Evolutionary conservation across 2,329 filamentous ascomycete species (phyloP), one percentile per base, ranked within the genome.

Genomic region (Cadophora malorum): DNA sequence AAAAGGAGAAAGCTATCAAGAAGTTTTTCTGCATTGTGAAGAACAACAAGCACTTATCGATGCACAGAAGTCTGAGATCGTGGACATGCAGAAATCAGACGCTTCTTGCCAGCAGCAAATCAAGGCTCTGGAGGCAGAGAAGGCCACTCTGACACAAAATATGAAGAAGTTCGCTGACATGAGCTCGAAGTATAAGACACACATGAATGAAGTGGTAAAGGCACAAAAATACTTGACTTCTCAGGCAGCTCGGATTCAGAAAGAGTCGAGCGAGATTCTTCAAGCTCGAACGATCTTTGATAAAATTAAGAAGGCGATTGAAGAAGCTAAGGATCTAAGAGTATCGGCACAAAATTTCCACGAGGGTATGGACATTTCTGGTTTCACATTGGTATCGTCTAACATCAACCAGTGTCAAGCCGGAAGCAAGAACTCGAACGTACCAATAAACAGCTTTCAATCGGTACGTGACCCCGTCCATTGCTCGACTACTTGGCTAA

Each of bases 191-290:
- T 78, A 81, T 38, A 69, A 68, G 4, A 65, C 74, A 1, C 77
- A 79, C n/a, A 75, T 81, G 35, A 76, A 76, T 61, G 76, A 80
- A 25, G 61, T 79, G 25, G 74, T 74, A 4, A 62, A 52, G 4
- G 47, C 71, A 25, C 74, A 76, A 47, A 74, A 74, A 41, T 41
- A 63, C 31, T 56, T 75, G 21, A 70, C 63, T n/a, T 61, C 66
- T 10, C 53, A 73, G 53, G 62, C 67, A 68, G 35, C 64, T n/a
- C 19, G 60, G 19, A 69, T 71, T 21, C 50, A 49, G 25, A 61
- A 65, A 12, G 33, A 23, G 28, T 28, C 47, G 4, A 35, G 66
- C 31, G 55, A 56, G 38, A 19, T 47, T n/a, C 62, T 16, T 5
- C 9, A 38, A 21, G 21, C 25, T 21, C 19, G 63, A 6, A 25